These are phyloP conservation scores for Pseudogymnoascus sp. DNA, from an alignment of 2,329 filamentous ascomycete species.

Conservation along the genomic window DNA sequence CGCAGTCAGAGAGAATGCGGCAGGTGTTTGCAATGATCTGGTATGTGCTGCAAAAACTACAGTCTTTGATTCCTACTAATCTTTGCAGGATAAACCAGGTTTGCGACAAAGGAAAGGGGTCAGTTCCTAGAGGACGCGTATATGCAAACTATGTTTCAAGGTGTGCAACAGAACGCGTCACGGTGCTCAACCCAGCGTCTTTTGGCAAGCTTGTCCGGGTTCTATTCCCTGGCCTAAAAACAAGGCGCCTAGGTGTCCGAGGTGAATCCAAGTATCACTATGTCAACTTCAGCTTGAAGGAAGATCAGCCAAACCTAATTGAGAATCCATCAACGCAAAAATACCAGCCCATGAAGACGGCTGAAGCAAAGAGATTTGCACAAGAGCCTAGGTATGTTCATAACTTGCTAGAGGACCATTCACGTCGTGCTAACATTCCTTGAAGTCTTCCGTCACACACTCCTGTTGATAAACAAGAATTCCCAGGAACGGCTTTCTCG, in stretches of 20 bases:
- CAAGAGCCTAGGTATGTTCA: slow-evolving; percentile 43
- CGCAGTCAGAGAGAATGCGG: slow-evolving; percentile 72
- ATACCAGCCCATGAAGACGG: slow-evolving; percentile 38
- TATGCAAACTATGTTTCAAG: slow-evolving; percentile 92
- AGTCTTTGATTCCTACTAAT: neutral
- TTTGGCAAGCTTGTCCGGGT: slow-evolving; percentile 97
- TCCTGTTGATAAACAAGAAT: neutral
- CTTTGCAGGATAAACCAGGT: slow-evolving; percentile 58
- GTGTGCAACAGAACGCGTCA: slow-evolving; percentile 87
- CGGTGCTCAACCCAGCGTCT: slow-evolving; percentile 89
- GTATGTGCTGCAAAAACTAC: slow-evolving; percentile 39
- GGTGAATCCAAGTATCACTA: slow-evolving; percentile 99
- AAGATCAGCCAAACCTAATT: slow-evolving; percentile 36
- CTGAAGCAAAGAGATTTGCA: slow-evolving; percentile 39
- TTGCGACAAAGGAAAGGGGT: slow-evolving; percentile 67
- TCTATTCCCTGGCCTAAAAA: slow-evolving; percentile 91
- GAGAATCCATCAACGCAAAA: slow-evolving; percentile 32
- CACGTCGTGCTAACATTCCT: slow-evolving; percentile 17
- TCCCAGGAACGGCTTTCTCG: slow-evolving; percentile 18
- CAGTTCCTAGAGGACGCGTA: slow-evolving; percentile 84
- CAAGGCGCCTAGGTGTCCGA: slow-evolving; percentile 79
- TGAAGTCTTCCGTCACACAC: neutral
- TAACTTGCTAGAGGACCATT: neutral
- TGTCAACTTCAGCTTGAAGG: slow-evolving; percentile 54
- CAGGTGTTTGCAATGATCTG: slow-evolving; percentile 86